A percentile compares a stretch with the other conserved stretches of the same genome.
phyloP scores from a whole-genome alignment of 1,139 yeast genomes.

The Hansenula lynferdii region DNA sequence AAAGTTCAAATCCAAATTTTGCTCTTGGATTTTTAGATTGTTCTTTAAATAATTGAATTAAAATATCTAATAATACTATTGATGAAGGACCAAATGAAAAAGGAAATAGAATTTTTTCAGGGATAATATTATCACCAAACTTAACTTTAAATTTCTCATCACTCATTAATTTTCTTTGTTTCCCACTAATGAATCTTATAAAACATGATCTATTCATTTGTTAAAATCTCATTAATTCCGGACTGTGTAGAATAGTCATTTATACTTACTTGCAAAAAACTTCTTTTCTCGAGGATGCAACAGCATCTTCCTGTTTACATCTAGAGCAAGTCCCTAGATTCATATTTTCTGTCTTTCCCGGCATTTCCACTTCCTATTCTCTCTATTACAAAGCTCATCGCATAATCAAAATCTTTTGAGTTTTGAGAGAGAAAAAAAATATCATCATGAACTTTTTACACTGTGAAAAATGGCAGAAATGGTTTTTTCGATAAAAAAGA shows the following conservation, averaged over 20 bases:
- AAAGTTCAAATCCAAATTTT: slow-evolving; percentile 60
- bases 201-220: slow-evolving; percentile 42
- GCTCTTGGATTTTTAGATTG: slow-evolving; percentile 60
- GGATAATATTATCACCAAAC: slow-evolving; percentile 24
- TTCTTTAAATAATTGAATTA: slow-evolving; percentile 54
- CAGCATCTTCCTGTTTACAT: slow-evolving; percentile 46
- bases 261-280: slow-evolving; percentile 45
- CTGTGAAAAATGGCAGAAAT: too few species aligned
- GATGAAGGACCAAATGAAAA: slow-evolving; percentile 66
- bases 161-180: slow-evolving; percentile 73
- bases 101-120: slow-evolving; percentile 48
- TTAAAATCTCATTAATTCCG: neutral
- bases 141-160: slow-evolving; percentile 67
- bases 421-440: too few species aligned
- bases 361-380: too few species aligned
- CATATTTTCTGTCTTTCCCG: neutral
- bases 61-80: slow-evolving; percentile 60
- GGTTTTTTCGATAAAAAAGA: too few species aligned
- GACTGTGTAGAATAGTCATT: neutral
- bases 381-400: too few species aligned
- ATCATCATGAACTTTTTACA: too few species aligned
- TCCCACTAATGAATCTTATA: slow-evolving; percentile 63
- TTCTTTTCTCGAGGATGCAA: slow-evolving; percentile 61
- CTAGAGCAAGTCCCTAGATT: slow-evolving; percentile 32
- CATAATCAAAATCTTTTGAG: too few species aligned